Percentiles rank a stretch among this genome's conserved stretches.
Conservation (phyloP, 345 rosid species). For the Syzygium oleosum region DNA sequence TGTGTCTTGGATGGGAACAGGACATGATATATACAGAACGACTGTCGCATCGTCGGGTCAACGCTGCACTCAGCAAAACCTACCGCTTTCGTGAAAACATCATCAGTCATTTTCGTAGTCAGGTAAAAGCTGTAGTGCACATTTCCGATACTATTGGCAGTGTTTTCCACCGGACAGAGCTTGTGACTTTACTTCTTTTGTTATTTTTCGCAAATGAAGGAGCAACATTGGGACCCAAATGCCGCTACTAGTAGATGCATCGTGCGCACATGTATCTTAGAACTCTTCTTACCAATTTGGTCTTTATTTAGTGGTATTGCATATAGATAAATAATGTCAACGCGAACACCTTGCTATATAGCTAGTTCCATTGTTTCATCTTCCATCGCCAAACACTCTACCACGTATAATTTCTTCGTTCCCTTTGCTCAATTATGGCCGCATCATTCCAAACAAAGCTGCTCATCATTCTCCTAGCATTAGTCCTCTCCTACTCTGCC, state of each 20-base stretch:
- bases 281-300: neutral
- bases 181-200: neutral
- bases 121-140: neutral
- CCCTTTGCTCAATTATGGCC: neutral
- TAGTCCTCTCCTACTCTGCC: neutral
- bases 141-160: neutral
- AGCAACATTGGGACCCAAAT: neutral
- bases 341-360: neutral
- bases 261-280: neutral
- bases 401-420: neutral
- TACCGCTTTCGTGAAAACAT: neutral
- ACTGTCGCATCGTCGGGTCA: neutral
- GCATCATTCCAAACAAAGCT: neutral
- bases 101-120: neutral
- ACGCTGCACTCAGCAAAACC: neutral
- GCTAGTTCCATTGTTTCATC: neutral
- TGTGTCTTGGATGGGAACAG: neutral
- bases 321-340: neutral
- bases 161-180: neutral
- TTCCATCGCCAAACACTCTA: neutral
- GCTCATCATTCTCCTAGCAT: neutral
- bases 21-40: neutral
- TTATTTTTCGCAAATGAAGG: neutral
- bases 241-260: neutral
- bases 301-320: neutral